Evolutionary conservation across 805 yeast genomes (phyloP), one percentile per base, ranked within the genome.

Genomic region (Candida maltosa): DNA sequence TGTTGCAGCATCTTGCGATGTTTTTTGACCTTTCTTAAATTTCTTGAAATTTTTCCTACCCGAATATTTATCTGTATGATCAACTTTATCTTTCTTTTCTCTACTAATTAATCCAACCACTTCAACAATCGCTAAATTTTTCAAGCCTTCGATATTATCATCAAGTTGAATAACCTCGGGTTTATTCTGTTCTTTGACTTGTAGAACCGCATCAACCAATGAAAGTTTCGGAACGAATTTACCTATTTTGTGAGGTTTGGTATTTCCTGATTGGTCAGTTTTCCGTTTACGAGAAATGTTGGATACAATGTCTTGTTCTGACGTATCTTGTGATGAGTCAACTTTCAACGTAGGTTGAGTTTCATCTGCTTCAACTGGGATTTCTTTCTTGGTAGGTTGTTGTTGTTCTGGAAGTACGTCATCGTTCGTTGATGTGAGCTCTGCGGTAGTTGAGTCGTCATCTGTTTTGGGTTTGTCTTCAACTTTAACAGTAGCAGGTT

Each of bases 71-170:
- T 38, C 34, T 3, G 21, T 29, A 6, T 15, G 19, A 17, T 16
- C 17, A 10, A 29, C 14, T 8, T 2, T 20, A 10, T 32, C 20
- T 16, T 19, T 15, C 2, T 31, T 14, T 6, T 9, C 25, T 26
- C 62, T 31, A 8, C 46, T 19, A 9, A 33, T 31, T 2, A 62
- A 39, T 16, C 52, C 54, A 6, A 54, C 54, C 6, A 48, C 44
- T 37, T 62, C 67, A 4, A 62, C 65, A 11, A 60, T 52, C 1
- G 58, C 60, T 18, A 62, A 37, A 27, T 54, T 48, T n/a, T 41
- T 38, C 7, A 59, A 36, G 16, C 41, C 33, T 11, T 44, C 42
- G 3, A 49, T n/a, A 7, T 34, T 38, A 8, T 35, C 39, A 5
- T 37, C 29, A 5, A 26, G 32, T 8, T 43, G 43, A 3, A 44